A percentile compares a stretch with the other conserved stretches of the same genome.
Conservation (phyloP, 192 early-diverging fungal genomes). For the Backusella tarrabulga region DNA sequence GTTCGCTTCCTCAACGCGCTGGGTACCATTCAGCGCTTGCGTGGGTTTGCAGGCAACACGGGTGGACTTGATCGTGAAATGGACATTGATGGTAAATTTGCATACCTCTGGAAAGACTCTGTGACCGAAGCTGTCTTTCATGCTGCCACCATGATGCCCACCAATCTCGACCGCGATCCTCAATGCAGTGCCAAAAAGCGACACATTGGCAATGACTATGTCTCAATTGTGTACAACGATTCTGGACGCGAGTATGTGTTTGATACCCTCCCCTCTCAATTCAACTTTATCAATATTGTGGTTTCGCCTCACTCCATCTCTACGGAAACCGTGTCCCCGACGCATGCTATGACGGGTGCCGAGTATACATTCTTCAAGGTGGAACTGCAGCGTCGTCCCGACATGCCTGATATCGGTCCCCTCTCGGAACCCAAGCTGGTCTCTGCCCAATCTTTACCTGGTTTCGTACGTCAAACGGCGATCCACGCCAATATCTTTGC, state of each 20-base stretch:
- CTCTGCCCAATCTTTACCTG: constrained; percentile 68
- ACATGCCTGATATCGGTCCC: constrained; percentile 84
- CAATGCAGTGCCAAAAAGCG: constrained; percentile 85
- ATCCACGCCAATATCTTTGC: constrained; percentile 90
- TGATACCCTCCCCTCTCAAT: constrained; percentile 90
- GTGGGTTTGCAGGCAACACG: constrained; percentile 56
- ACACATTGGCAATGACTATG: constrained; percentile 97
- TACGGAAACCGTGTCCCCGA: constrained; percentile 15
- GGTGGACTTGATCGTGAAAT: constrained; percentile 86
- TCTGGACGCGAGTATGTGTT: constrained; percentile 79
- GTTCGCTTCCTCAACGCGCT: constrained; percentile 80
- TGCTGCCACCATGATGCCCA: constrained; percentile 93
- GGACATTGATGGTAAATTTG: constrained; percentile 83
- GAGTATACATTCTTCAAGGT: constrained; percentile 58
- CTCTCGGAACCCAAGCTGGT: constrained; percentile 82
- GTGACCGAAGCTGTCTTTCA: constrained; percentile 92
- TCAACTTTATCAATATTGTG: constrained; percentile 95
- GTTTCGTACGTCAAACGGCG: constrained; percentile 81
- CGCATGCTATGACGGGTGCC: constrained; percentile 9
- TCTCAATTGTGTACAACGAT: constrained; percentile 94
- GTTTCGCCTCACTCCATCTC: constrained; percentile 68
- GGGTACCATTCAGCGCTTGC: constrained; percentile 72
- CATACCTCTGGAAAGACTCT: constrained; percentile 80
- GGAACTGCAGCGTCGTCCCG: constrained; percentile 64
- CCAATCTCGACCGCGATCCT: constrained; percentile 68